A percentile compares a stretch with the other conserved stretches of the same genome.
Conservation (phyloP, 768 basidiomycete species). For the Kwoniella botswanensis region DNA sequence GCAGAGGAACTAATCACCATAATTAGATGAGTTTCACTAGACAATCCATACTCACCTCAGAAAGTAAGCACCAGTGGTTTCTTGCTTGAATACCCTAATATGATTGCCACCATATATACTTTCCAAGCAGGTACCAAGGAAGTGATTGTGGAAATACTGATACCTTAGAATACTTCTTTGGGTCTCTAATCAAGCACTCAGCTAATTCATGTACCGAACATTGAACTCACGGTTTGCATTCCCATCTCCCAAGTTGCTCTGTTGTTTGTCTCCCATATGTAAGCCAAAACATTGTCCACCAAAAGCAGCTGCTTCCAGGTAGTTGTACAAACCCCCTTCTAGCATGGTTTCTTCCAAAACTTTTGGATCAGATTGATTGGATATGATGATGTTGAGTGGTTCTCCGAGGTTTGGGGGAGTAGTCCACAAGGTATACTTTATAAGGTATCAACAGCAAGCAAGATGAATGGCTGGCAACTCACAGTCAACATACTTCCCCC, state of each 20-base stretch:
- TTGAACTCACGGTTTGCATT: slow-evolving; percentile 23
- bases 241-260: slow-evolving; percentile 34
- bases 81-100: slow-evolving; percentile 31
- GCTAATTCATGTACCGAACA: neutral
- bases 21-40: too few species aligned
- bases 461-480: slow-evolving; percentile 1
- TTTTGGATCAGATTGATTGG: slow-evolving; percentile 22
- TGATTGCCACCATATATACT: slow-evolving; percentile 38
- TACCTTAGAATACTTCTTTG: slow-evolving; percentile 31
- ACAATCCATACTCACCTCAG: slow-evolving; percentile 12
- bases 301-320: slow-evolving; percentile 27
- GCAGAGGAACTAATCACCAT: slow-evolving; percentile 11
- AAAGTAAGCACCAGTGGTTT: slow-evolving; percentile 38
- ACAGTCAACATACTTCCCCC: slow-evolving; percentile 32
- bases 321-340: slow-evolving; percentile 37
- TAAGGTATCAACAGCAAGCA: neutral
- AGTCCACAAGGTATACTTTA: slow-evolving; percentile 21
- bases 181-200: slow-evolving; percentile 21
- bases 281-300: slow-evolving; percentile 34
- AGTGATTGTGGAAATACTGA: slow-evolving; percentile 32
- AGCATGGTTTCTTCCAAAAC: slow-evolving; percentile 23
- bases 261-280: slow-evolving; percentile 27
- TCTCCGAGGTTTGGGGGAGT: slow-evolving; percentile 22
- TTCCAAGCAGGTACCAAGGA: slow-evolving; percentile 33
- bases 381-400: slow-evolving; percentile 40